Conservation (phyloP, 305 asterid genomes). For the Withania somnifera region DNA sequence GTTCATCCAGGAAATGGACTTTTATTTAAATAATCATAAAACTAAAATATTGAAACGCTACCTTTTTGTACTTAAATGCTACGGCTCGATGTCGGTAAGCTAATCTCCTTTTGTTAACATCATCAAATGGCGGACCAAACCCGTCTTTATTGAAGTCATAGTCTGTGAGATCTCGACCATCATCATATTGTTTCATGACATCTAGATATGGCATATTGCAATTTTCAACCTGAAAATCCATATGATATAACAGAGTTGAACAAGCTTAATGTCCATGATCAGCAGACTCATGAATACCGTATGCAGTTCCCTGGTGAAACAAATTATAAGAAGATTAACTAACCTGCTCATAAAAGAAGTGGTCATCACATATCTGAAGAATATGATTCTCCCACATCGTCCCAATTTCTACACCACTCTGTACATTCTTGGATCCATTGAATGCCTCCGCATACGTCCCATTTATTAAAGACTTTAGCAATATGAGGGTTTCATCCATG, state of each 20-base stretch:
- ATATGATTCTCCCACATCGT: slow-evolving; percentile 76
- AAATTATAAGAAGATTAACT: slow-evolving; percentile 7
- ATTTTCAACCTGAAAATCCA: slow-evolving; percentile 46
- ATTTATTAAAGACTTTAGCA: slow-evolving; percentile 64
- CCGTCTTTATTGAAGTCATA: slow-evolving; percentile 67
- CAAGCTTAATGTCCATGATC: neutral
- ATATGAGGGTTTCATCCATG: slow-evolving; percentile 94
- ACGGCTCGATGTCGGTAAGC: slow-evolving; percentile 65
- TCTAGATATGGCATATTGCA: slow-evolving; percentile 78
- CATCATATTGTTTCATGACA: slow-evolving; percentile 52
- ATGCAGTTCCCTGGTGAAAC: neutral
- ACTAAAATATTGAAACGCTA: slow-evolving; percentile 1
- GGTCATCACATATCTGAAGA: slow-evolving; percentile 64
- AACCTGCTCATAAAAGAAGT: slow-evolving; percentile 88
- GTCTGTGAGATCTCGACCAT: slow-evolving; percentile 56
- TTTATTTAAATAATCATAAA: neutral
- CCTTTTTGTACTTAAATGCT: slow-evolving; percentile 76
- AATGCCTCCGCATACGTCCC: slow-evolving; percentile 66
- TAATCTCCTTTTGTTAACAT: slow-evolving; percentile 50
- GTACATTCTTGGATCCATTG: slow-evolving; percentile 53
- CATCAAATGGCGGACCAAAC: slow-evolving; percentile 49
- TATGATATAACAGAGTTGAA: neutral
- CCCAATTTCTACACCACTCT: slow-evolving; percentile 59
- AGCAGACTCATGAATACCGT: neutral
- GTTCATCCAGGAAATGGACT: neutral